These are phyloP conservation scores for Phanerochaete sordida DNA, from an alignment of 768 basidiomycete genomes.

Conservation along the genomic window DNA sequence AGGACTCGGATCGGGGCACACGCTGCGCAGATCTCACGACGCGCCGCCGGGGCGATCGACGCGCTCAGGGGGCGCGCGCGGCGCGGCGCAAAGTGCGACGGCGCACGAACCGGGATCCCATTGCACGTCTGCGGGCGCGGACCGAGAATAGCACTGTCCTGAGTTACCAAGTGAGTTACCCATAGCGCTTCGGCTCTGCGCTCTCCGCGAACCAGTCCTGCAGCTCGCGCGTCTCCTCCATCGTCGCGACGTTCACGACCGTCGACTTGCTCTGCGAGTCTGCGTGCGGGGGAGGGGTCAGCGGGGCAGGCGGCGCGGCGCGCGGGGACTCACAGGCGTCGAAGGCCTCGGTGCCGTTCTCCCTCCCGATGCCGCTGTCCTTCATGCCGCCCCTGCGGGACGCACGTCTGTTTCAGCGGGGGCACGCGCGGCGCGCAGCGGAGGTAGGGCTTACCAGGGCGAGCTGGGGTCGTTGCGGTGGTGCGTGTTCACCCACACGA, in stretches of 20 bases:
- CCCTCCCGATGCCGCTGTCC: constrained; percentile 82
- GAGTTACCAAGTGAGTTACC: too few relatives aligned
- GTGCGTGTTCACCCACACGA: constrained; percentile 89
- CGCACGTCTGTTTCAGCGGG: background rate
- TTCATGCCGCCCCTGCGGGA: constrained; percentile 82
- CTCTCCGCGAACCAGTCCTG: constrained; percentile 82
- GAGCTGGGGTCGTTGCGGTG: constrained; percentile 89
- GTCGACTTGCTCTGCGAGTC: constrained; percentile 85
- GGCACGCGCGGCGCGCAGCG: background rate
- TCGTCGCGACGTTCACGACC: constrained; percentile 67
- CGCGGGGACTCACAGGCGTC: constrained; percentile 73
- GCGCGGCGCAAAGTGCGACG: too few relatives aligned
- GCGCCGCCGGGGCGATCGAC: too few relatives aligned
- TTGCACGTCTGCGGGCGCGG: background rate
- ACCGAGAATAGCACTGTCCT: background rate
- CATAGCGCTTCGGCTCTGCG: constrained; percentile 20
- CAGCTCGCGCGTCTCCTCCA: constrained; percentile 49
- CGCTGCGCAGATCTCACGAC: too few relatives aligned
- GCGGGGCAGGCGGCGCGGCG: too few relatives aligned
- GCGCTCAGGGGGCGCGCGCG: too few relatives aligned
- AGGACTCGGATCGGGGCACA: too few relatives aligned
- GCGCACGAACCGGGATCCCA: background rate
- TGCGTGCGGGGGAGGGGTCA: constrained; percentile 29
- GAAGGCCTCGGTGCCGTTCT: constrained; percentile 81
- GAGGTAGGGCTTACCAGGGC: constrained; percentile 56